phyloP scores from a whole-genome alignment of 306 rosid species.

The Herpetospermum pedunculosum region DNA sequence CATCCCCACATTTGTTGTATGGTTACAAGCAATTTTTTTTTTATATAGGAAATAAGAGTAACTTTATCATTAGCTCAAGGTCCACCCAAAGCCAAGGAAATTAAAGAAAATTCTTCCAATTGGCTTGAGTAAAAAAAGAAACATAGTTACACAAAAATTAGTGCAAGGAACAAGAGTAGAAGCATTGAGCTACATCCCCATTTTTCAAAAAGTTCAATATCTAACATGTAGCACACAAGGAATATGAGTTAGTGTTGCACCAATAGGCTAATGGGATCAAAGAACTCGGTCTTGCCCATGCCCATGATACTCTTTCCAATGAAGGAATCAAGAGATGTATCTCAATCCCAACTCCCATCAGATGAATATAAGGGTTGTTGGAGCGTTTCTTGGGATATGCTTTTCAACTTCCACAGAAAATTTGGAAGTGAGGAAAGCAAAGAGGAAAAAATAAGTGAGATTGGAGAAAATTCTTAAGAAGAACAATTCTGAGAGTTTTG shows the following conservation, averaged over 20 bases:
- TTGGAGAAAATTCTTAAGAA: neutral
- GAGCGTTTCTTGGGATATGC: neutral
- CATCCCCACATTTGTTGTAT: neutral
- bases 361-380: neutral
- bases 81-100: neutral
- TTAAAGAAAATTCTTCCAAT: neutral
- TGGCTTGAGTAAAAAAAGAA: neutral
- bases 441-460: neutral
- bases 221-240: neutral
- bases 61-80: neutral
- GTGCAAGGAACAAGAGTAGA: neutral
- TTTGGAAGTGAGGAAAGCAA: neutral
- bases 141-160: neutral
- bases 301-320: neutral
- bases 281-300: neutral
- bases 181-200: neutral
- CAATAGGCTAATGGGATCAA: neutral
- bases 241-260: neutral
- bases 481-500: neutral
- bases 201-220: neutral
- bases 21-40: neutral
- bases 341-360: neutral
- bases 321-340: neutral
- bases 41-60: neutral
- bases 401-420: neutral